Conservation (phyloP, 768 basidiomycete genomes). For the Grammothele lineata region DNA sequence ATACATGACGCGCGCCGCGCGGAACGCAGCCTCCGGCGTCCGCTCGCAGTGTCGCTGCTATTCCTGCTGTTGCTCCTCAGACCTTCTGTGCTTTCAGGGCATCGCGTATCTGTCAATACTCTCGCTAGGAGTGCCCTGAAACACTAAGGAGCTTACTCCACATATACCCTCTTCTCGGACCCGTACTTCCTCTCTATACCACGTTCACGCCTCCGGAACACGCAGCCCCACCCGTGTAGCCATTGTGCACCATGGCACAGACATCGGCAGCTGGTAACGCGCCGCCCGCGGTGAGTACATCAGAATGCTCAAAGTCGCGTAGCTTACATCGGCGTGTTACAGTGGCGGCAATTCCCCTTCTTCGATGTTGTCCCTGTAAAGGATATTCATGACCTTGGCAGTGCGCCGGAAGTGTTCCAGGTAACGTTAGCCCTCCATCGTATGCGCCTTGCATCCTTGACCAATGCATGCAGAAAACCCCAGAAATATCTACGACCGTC, state of each 20-base stretch:
- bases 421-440: constrained; percentile 32
- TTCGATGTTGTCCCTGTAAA: constrained; percentile 77
- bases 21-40: too few species aligned
- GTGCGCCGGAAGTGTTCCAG: constrained; percentile 75
- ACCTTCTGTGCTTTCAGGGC: too few species aligned
- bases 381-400: constrained; percentile 72
- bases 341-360: constrained; percentile 78
- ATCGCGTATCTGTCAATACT: too few species aligned
- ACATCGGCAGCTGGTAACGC: constrained; percentile 1
- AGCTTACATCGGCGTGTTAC: too few species aligned
- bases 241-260: constrained; percentile 9
- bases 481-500: constrained; percentile 69
- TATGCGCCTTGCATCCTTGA: constrained; percentile 3
- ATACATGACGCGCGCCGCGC: too few species aligned
- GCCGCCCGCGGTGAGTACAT: constrained; percentile 15
- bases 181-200: too few species aligned
- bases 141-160: too few species aligned
- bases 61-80: too few species aligned
- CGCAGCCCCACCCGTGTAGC: neutral
- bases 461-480: constrained; percentile 40
- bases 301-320: too few species aligned
- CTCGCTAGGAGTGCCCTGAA: too few species aligned
- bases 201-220: neutral
- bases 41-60: too few species aligned
- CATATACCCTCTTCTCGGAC: too few species aligned